phyloP scores from a whole-genome alignment of 768 basidiomycete species.

The Cubamyces lactineus region DNA sequence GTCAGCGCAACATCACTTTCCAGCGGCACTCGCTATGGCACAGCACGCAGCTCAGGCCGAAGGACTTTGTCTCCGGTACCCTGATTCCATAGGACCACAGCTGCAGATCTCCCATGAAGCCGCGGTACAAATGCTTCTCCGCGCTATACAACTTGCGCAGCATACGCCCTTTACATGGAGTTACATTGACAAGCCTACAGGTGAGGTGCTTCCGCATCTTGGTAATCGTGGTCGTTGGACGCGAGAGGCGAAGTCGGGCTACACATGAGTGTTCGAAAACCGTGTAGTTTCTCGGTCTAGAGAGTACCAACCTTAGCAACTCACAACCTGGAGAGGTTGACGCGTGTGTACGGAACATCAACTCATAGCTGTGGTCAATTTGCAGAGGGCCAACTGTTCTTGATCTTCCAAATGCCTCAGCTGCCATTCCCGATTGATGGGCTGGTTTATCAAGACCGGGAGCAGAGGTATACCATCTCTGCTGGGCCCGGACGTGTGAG shows the following conservation, averaged over 20 bases:
- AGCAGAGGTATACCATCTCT: constrained; percentile 60
- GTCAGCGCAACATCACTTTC: no score
- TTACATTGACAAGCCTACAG: constrained; percentile 77
- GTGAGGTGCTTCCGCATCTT: constrained; percentile 42
- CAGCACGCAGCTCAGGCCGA: constrained; percentile 56
- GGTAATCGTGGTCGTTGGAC: neutral
- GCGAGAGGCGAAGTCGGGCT: neutral
- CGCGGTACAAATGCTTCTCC: constrained; percentile 62
- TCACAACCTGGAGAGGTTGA: neutral
- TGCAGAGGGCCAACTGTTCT: constrained; percentile 64
- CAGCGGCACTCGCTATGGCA: neutral
- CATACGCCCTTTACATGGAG: constrained; percentile 69
- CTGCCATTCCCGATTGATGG: constrained; percentile 74
- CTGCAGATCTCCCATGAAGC: constrained; percentile 55
- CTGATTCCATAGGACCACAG: constrained; percentile 65
- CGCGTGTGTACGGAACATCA: neutral
- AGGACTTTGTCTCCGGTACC: constrained; percentile 69
- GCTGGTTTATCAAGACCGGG: constrained; percentile 74
- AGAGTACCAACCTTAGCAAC: neutral
- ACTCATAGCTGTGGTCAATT: neutral
- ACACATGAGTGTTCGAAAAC: neutral
- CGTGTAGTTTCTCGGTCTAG: neutral
- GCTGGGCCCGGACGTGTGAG: constrained; percentile 57
- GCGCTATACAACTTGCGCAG: constrained; percentile 59
- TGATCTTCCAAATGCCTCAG: constrained; percentile 67